phyloP scores from a whole-genome alignment of 2,329 filamentous ascomycete species.

The Malbranchea zuffiana region DNA sequence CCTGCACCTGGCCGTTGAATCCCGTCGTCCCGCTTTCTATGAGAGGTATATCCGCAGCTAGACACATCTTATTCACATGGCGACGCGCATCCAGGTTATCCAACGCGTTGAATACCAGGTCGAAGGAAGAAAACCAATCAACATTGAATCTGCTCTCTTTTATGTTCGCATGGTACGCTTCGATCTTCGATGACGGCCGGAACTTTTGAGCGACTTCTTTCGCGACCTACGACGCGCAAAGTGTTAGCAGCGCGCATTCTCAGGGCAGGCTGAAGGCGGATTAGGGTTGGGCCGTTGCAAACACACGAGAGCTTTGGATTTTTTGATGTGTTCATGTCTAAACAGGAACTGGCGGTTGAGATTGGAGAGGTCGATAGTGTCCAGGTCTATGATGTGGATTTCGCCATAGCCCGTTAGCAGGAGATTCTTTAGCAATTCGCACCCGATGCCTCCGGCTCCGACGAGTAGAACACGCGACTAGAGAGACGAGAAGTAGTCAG shows the following conservation, averaged over 20 bases:
- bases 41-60: slow-evolving; percentile 78
- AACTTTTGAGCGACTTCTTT: slow-evolving; percentile 85
- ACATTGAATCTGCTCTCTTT: slow-evolving; percentile 80
- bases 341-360: slow-evolving; percentile 97
- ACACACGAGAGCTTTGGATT: slow-evolving; percentile 79
- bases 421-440: slow-evolving; percentile 93
- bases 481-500: slow-evolving; percentile 9
- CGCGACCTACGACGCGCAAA: slow-evolving; percentile 53
- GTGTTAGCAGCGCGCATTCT: no score
- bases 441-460: slow-evolving; percentile 92
- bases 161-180: slow-evolving; percentile 88
- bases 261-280: slow-evolving; percentile 9
- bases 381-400: slow-evolving; percentile 89
- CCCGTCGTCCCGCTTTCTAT: slow-evolving; percentile 96
- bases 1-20: slow-evolving; percentile 94
- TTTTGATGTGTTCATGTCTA: slow-evolving; percentile 93
- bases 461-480: slow-evolving; percentile 86
- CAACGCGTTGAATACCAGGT: slow-evolving; percentile 87
- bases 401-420: slow-evolving; percentile 85
- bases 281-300: no score
- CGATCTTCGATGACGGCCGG: slow-evolving; percentile 76
- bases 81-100: slow-evolving; percentile 90
- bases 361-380: slow-evolving; percentile 96
- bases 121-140: slow-evolving; percentile 75
- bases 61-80: slow-evolving; percentile 95